A percentile compares a stretch with the other conserved stretches of the same genome.
phyloP scores from a whole-genome alignment of 2,329 filamentous ascomycete species.

The Stemphylium beticola region DNA sequence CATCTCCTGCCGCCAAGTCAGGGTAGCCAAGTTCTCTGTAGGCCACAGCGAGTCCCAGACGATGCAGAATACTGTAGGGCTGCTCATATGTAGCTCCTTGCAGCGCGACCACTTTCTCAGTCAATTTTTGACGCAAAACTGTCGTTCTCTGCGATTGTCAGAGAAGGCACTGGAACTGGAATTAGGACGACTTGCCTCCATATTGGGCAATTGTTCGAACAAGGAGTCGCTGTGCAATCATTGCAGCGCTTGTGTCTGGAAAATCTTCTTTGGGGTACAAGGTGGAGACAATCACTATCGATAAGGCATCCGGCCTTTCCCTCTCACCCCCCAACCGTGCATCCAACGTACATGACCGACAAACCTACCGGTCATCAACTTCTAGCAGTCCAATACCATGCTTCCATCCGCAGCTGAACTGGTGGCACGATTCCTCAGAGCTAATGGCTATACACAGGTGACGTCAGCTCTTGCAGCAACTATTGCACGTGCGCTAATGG shows the following conservation, averaged over 20 bases:
- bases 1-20: conserved; percentile 87
- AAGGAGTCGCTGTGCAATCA: background rate
- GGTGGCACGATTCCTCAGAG: conserved; percentile 51
- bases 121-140: conserved; percentile 20
- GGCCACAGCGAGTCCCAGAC: conserved; percentile 69
- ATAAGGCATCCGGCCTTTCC: conserved; percentile 3
- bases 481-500: conserved; percentile 12
- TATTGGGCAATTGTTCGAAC: conserved; percentile 1
- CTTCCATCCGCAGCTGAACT: conserved; percentile 50
- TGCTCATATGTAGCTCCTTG: conserved; percentile 30
- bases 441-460: conserved; percentile 52
- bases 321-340: background rate
- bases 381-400: conserved; percentile 18
- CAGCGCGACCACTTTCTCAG: conserved; percentile 29
- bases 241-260: background rate
- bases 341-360: background rate
- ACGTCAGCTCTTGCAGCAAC: conserved; percentile 11
- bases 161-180: background rate
- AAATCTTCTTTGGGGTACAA: conserved; percentile 8
- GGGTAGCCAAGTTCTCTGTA: conserved; percentile 82
- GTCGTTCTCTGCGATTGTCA: conserved; percentile 2
- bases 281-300: conserved; percentile 10
- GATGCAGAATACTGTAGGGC: conserved; percentile 49
- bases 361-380: background rate
- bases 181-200: conserved; percentile 16